Base-by-base conservation (phyloP, 352 stramenopile genomes). In the Discostella stelligera region DNA sequence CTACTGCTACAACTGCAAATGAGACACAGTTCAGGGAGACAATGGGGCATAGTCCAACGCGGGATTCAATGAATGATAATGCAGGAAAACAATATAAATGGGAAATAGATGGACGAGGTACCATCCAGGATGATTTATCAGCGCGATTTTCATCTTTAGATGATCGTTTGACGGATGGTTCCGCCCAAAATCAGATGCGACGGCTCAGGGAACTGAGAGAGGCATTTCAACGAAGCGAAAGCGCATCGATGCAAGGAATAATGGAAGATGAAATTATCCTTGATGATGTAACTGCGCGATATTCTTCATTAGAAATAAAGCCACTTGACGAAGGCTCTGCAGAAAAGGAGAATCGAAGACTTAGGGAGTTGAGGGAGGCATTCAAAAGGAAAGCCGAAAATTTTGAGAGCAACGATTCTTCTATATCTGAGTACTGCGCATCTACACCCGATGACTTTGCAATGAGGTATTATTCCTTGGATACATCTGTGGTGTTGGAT, bases 281-380 rank as follows among this genome's bases (percentile, higher is more conserved):
- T 21, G 44, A 58, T 14, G 60, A 67, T 21, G 21, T 67, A 44
- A 20, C 20, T 21, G 32, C 60, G 16, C 20, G 60, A 44, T 67
- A 67, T 54, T 37, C 20, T 23, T 58, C 44, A 5, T 52, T 67
- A 18, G 41, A 67, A 37, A 44, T 58, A 2, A 25, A 52, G 13
- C 30, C 44, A 21, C 30, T 56, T 37, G 60, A 67, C 21, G 37
- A 54, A 2, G 60, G 60, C 2, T 27, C 60, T 8, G 30, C 11
- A 18, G 41, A 58, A 5, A 67, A 67, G 67, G 46, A 65, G 27
- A 20, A 21, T 20, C 44, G 67, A 25, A 21, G 67, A 14, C 20
- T 75, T 7, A 32, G 56, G 16, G 56, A 68, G n/a, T 20, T 73
- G 18, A 63, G 49, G 65, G 32, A 46, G 48, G 50, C 10, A 54